Percentiles rank a stretch among this genome's conserved stretches.
Evolutionary conservation across 179 eudicot genomes (phyloP).

Genomic region (Dionaea muscipula): DNA sequence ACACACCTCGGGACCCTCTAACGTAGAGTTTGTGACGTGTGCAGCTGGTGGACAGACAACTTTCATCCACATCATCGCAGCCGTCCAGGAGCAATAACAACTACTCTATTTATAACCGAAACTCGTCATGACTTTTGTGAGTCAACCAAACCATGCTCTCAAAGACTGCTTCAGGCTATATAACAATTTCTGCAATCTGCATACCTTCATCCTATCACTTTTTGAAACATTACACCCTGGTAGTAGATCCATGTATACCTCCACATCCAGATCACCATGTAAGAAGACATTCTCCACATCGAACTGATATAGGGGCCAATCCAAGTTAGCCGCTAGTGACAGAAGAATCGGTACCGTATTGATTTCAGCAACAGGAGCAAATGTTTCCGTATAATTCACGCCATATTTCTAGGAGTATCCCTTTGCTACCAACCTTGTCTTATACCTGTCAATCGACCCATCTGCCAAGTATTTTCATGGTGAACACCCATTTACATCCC

Average conservation of each 20-base stretch:
- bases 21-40: too few species aligned
- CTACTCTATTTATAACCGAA: slow-evolving; percentile 1
- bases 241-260: slow-evolving; percentile 4
- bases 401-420: slow-evolving; percentile 5
- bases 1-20: too few species aligned
- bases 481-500: slow-evolving; percentile 1
- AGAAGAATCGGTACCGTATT: slow-evolving; percentile 2
- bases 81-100: too few species aligned
- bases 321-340: background rate
- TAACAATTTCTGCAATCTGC: background rate
- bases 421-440: slow-evolving; percentile 3
- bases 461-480: background rate
- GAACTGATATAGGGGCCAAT: background rate
- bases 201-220: background rate
- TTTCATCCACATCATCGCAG: too few species aligned
- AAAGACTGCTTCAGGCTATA: background rate
- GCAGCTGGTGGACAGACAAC: too few species aligned
- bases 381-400: slow-evolving; percentile 1
- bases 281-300: background rate
- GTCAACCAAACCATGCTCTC: slow-evolving; percentile 2
- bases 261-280: background rate
- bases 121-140: background rate
- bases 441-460: background rate
- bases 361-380: slow-evolving; percentile 8
- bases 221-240: slow-evolving; percentile 4